Percentiles rank a stretch among this genome's conserved stretches.
Evolutionary conservation across 768 basidiomycete genomes (phyloP).

Genomic region (Xerocomus potaroensis): DNA sequence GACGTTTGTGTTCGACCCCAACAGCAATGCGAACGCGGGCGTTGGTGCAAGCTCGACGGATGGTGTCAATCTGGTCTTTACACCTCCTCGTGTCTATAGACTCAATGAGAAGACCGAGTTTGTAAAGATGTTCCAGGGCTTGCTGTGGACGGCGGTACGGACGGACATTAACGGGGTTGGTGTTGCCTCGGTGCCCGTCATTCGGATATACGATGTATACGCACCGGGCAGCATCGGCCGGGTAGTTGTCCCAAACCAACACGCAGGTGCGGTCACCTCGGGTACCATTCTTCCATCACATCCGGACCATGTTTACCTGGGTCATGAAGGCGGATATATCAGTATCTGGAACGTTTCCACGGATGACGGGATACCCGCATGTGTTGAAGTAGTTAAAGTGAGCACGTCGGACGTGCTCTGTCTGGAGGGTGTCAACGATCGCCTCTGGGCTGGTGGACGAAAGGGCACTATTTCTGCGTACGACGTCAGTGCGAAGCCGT

Average conservation of each 20-base stretch:
- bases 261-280: constrained; percentile 78
- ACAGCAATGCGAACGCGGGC: constrained; percentile 15
- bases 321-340: constrained; percentile 88
- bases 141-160: constrained; percentile 79
- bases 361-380: constrained; percentile 55
- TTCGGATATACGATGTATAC: constrained; percentile 79
- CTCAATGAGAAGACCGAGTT: constrained; percentile 83
- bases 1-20: constrained; percentile 64
- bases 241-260: constrained; percentile 58
- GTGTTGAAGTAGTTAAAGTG: constrained; percentile 75
- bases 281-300: constrained; percentile 71
- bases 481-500: constrained; percentile 69
- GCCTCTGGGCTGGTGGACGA: constrained; percentile 84
- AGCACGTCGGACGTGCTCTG: constrained; percentile 77
- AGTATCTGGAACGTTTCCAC: constrained; percentile 70
- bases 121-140: constrained; percentile 64
- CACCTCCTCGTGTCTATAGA: constrained; percentile 55
- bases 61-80: constrained; percentile 44
- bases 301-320: constrained; percentile 69
- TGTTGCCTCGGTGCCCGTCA: constrained; percentile 54
- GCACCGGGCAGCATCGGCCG: constrained; percentile 52
- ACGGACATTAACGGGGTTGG: constrained; percentile 43
- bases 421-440: constrained; percentile 77
- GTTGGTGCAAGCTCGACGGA: constrained; percentile 25
- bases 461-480: constrained; percentile 81